A percentile compares a stretch with the other conserved stretches of the same genome.
Conservation (phyloP, 768 basidiomycete species). For the Leccinum imitatum region DNA sequence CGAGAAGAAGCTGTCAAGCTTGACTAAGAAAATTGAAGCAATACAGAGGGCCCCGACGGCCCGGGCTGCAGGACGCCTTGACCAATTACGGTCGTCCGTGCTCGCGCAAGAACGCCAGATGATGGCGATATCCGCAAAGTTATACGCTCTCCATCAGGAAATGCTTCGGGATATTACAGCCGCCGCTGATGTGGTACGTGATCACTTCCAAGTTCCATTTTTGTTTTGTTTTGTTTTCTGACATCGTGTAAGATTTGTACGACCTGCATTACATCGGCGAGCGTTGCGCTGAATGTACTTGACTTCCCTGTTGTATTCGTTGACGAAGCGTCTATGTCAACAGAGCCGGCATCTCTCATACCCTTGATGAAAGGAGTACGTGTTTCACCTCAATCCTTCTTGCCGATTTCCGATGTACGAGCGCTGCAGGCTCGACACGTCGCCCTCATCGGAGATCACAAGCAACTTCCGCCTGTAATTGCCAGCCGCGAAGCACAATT, state of each 20-base stretch:
- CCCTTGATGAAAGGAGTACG: conserved; percentile 93
- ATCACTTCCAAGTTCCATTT: conserved; percentile 1
- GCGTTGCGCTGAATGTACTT: conserved; percentile 57
- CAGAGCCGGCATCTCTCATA: conserved; percentile 88
- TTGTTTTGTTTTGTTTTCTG: conserved; percentile 2
- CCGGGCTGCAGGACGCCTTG: conserved; percentile 23
- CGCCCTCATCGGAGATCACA: conserved; percentile 94
- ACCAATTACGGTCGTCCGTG: conserved; percentile 29
- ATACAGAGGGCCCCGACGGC: conserved; percentile 17
- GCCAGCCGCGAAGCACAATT: conserved; percentile 70
- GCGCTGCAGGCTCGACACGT: conserved; percentile 68
- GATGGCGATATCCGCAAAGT: conserved; percentile 39
- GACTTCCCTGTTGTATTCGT: conserved; percentile 94
- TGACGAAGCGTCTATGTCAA: conserved; percentile 96
- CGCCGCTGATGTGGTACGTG: conserved; percentile 70
- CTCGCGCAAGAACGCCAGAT: conserved; percentile 31
- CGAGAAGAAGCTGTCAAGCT: conserved; percentile 21
- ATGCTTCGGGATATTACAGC: conserved; percentile 66
- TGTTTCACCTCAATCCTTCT: conserved; percentile 23
- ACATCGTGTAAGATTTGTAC: conserved; percentile 67
- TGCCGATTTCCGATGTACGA: conserved; percentile 14
- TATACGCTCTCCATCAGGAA: conserved; percentile 54
- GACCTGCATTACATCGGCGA: conserved; percentile 81
- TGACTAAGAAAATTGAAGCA: conserved; percentile 28
- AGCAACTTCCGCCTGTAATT: conserved; percentile 90